A percentile compares a stretch with the other conserved stretches of the same genome.
Evolutionary conservation across 176 grass and related monocot genomes (phyloP).

Genomic region (Musa beccarii): DNA sequence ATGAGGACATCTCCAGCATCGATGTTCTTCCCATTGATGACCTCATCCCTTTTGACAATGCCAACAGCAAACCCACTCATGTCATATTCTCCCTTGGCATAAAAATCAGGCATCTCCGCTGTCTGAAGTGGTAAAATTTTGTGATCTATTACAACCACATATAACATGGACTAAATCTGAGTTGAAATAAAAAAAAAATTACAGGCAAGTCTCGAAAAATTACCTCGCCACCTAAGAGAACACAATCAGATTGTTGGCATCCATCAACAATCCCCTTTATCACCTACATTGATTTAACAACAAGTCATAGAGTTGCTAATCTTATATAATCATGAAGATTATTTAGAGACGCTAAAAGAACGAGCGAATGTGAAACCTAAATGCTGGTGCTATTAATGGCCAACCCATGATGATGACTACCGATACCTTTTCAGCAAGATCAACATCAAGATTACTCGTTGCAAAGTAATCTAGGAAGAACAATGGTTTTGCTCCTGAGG

Average conservation of each 20-base stretch:
- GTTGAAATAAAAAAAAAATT: neutral
- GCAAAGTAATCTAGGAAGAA: conserved; percentile 96
- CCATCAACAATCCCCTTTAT: conserved; percentile 88
- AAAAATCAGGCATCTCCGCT: conserved; percentile 98
- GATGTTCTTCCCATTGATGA: conserved; percentile 88
- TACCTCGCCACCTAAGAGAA: conserved; percentile 83
- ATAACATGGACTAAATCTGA: neutral
- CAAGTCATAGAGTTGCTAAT: neutral
- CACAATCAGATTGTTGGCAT: conserved; percentile 79
- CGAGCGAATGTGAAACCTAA: neutral
- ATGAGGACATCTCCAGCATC: conserved; percentile 77
- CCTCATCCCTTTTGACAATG: conserved; percentile 62
- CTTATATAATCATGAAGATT: neutral
- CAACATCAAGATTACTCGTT: conserved; percentile 80
- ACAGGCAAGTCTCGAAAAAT: conserved; percentile 1
- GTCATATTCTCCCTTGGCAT: conserved; percentile 82
- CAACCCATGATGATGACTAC: neutral
- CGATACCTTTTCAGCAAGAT: conserved; percentile 87
- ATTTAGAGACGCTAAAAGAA: neutral
- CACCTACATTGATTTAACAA: conserved; percentile 34
- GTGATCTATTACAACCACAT: neutral
- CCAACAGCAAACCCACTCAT: conserved; percentile 92
- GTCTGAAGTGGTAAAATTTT: conserved; percentile 36
- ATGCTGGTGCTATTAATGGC: neutral
- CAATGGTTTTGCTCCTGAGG: conserved; percentile 77